Evolutionary conservation across 2,329 filamentous ascomycete species (phyloP).

Genomic region (Xylaria sp.): DNA sequence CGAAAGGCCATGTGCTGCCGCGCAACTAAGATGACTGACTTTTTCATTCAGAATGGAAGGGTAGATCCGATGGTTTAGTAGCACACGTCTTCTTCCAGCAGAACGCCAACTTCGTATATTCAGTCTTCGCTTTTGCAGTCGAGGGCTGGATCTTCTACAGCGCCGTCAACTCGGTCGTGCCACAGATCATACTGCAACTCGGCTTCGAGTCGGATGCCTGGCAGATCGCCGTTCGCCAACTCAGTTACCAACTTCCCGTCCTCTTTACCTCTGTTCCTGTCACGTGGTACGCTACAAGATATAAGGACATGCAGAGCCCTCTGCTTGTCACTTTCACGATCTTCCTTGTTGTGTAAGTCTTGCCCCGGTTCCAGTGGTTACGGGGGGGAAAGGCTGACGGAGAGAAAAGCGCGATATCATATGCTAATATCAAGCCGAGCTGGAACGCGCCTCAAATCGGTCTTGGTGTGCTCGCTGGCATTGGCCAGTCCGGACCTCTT

Average conservation of each 20-base stretch:
- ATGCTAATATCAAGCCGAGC: constrained; percentile 50
- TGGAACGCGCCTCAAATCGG: constrained; percentile 54
- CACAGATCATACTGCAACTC: constrained; percentile 55
- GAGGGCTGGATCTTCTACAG: constrained; percentile 65
- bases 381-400: background rate
- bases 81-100: constrained; percentile 61
- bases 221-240: constrained; percentile 55
- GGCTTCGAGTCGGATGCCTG: constrained; percentile 54
- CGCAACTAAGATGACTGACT: background rate
- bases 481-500: constrained; percentile 56
- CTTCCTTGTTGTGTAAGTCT: constrained; percentile 54
- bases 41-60: constrained; percentile 58
- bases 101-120: constrained; percentile 60
- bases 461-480: constrained; percentile 53
- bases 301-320: constrained; percentile 55
- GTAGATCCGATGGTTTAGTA: constrained; percentile 57
- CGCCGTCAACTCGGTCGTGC: constrained; percentile 57
- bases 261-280: constrained; percentile 51
- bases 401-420: constrained; percentile 49
- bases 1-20: background rate
- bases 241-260: constrained; percentile 49
- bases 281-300: constrained; percentile 52
- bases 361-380: background rate
- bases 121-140: constrained; percentile 61
- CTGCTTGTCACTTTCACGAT: constrained; percentile 52